Conservation (phyloP, 2,329 filamentous ascomycete genomes). For the Fusarium sp. region DNA sequence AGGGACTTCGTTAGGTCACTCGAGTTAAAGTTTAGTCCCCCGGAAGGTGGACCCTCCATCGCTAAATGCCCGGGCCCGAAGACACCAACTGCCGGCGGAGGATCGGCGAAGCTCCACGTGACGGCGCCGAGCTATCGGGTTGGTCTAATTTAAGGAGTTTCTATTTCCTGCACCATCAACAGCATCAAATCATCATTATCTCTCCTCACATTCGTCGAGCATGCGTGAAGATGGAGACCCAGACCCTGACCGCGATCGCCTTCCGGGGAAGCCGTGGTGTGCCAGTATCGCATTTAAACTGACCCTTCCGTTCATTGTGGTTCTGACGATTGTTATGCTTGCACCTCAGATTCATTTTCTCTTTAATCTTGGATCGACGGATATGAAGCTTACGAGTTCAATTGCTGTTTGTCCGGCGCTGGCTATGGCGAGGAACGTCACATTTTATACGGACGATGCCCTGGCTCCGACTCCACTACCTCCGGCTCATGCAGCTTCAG, state of each 20-base stretch:
- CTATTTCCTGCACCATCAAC: not conserved
- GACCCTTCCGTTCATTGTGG: slow-evolving; percentile 17
- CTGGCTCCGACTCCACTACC: slow-evolving; percentile 48
- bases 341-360: slow-evolving; percentile 17
- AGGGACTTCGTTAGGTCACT: not conserved
- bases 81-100: slow-evolving; percentile 8
- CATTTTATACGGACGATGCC: slow-evolving; percentile 41
- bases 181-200: not conserved
- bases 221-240: slow-evolving; percentile 18
- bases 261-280: slow-evolving; percentile 8
- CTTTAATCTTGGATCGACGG: not conserved
- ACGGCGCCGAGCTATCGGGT: slow-evolving; percentile 14
- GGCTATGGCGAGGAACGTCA: slow-evolving; percentile 45
- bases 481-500: slow-evolving; percentile 44
- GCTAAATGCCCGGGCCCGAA: not conserved
- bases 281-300: slow-evolving; percentile 24
- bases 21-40: not conserved
- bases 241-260: not conserved
- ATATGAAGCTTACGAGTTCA: slow-evolving; percentile 29
- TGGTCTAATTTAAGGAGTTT: slow-evolving; percentile 1
- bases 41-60: slow-evolving; percentile 1
- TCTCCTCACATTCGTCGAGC: not conserved
- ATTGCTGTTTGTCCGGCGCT: slow-evolving; percentile 29
- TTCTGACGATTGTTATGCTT: slow-evolving; percentile 30
- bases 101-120: slow-evolving; percentile 24